These are phyloP conservation scores for Crucihimalaya himalaica DNA, from an alignment of 345 rosid species.

Conservation along the genomic window DNA sequence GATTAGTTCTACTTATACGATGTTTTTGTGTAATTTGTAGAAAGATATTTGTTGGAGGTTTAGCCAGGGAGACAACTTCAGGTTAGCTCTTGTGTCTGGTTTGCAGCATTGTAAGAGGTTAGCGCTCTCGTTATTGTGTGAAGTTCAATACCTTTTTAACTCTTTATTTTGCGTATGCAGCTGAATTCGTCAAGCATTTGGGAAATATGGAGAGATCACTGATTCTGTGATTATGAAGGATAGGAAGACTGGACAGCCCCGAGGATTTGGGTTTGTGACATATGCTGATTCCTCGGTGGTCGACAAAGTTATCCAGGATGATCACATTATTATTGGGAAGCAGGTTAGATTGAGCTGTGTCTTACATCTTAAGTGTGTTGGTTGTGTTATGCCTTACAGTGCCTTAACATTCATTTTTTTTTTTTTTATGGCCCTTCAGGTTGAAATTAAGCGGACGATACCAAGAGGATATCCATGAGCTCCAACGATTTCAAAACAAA, in stretches of 20 bases:
- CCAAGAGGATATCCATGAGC: conserved; percentile 81
- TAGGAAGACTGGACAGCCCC: conserved; percentile 85
- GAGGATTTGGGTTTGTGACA: conserved; percentile 97
- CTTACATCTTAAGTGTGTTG: neutral
- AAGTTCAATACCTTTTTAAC: conserved; percentile 27
- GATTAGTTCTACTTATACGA: conserved; percentile 37
- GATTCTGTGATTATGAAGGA: conserved; percentile 98
- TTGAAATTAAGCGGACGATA: conserved; percentile 89
- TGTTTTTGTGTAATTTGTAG: conserved; percentile 59
- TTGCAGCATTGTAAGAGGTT: conserved; percentile 38
- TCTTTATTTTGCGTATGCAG: conserved; percentile 49
- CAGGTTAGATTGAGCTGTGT: conserved; percentile 51
- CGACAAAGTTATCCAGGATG: conserved; percentile 77
- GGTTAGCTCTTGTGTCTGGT: conserved; percentile 57
- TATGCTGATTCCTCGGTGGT: conserved; percentile 90
- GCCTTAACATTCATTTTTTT: neutral
- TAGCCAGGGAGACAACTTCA: conserved; percentile 75
- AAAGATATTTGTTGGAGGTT: conserved; percentile 85
- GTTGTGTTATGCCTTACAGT: neutral
- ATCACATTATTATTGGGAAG: conserved; percentile 78
- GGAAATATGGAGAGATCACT: conserved; percentile 85
- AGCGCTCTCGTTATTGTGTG: neutral
- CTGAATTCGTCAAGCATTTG: conserved; percentile 74
- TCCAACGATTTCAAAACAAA: conserved; percentile 84
- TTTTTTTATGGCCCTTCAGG: conserved; percentile 50